Evolutionary conservation across 2,329 filamentous ascomycete species (phyloP).

Genomic region (Botrytis fabae): DNA sequence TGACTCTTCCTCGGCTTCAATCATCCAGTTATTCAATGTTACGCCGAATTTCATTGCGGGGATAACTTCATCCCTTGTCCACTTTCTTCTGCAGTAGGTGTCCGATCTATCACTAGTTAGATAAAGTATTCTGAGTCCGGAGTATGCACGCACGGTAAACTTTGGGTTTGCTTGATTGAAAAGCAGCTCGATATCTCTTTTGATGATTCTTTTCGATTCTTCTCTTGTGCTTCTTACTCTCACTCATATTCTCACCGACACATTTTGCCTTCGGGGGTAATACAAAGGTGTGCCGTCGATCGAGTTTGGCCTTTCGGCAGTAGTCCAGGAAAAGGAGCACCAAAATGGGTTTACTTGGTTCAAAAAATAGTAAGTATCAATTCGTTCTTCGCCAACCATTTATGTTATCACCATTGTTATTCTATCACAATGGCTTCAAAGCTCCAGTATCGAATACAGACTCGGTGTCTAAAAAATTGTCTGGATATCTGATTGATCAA

Average conservation of each 20-base stretch:
- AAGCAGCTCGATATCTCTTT: conserved; percentile 1
- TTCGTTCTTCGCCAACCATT: not conserved
- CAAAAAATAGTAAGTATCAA: conserved; percentile 14
- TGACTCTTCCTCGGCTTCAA: conserved; percentile 2
- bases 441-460: not conserved
- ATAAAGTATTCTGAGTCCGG: not conserved
- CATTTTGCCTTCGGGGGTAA: not conserved
- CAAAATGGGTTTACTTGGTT: conserved; percentile 9
- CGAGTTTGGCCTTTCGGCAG: conserved; percentile 4
- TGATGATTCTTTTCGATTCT: not conserved
- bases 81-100: not conserved
- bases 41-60: conserved; percentile 2
- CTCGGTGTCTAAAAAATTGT: not conserved
- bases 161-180: conserved; percentile 4
- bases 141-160: not conserved
- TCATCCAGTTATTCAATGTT: not conserved
- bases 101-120: conserved; percentile 17
- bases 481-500: conserved; percentile 1
- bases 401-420: not conserved
- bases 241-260: not conserved
- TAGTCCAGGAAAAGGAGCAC: not conserved
- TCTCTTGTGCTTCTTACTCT: not conserved
- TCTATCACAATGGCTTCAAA: not conserved
- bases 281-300: conserved; percentile 7
- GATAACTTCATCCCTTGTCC: conserved; percentile 11